phyloP scores from a whole-genome alignment of 805 yeast genomes.

The Clavispora carvajalis region DNA sequence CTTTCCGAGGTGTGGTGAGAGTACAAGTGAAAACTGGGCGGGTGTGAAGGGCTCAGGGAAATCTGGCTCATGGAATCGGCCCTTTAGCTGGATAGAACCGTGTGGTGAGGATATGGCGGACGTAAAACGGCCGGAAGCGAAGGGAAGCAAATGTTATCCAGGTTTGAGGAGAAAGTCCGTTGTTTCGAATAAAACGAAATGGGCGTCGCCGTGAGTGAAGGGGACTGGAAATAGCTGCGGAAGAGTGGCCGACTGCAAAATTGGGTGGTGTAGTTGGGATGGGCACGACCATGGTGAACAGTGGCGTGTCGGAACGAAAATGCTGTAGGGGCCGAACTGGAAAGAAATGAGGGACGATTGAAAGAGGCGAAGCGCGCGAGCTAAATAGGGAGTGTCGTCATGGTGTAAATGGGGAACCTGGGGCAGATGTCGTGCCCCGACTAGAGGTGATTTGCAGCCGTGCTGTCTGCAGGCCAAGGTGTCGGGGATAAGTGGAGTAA shows the following conservation, averaged over 20 bases:
- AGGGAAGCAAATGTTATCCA: too few relatives aligned
- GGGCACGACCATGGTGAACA: not conserved
- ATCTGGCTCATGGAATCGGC: conserved; percentile 2
- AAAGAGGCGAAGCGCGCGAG: too few relatives aligned
- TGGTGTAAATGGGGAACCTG: too few relatives aligned
- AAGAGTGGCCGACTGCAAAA: conserved; percentile 15
- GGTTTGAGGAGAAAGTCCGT: too few relatives aligned
- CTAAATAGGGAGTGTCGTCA: too few relatives aligned
- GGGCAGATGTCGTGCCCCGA: not conserved
- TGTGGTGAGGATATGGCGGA: too few relatives aligned
- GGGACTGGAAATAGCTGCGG: too few relatives aligned
- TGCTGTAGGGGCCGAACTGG: not conserved
- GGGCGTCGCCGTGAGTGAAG: too few relatives aligned
- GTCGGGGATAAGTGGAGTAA: too few relatives aligned
- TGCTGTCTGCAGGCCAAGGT: too few relatives aligned
- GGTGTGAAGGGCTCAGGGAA: not conserved
- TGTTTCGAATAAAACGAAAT: not conserved
- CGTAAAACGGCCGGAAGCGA: too few relatives aligned
- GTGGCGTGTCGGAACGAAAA: not conserved
- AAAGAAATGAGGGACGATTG: too few relatives aligned
- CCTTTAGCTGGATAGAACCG: not conserved
- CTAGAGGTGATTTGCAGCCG: conserved; percentile 1
- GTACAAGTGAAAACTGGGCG: not conserved
- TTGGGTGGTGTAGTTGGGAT: conserved; percentile 3
- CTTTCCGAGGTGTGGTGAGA: not conserved